Evolutionary conservation across 139 green algal genomes (phyloP), one percentile per base, ranked within the genome.

Genomic region (Coccomyxa sp.): DNA sequence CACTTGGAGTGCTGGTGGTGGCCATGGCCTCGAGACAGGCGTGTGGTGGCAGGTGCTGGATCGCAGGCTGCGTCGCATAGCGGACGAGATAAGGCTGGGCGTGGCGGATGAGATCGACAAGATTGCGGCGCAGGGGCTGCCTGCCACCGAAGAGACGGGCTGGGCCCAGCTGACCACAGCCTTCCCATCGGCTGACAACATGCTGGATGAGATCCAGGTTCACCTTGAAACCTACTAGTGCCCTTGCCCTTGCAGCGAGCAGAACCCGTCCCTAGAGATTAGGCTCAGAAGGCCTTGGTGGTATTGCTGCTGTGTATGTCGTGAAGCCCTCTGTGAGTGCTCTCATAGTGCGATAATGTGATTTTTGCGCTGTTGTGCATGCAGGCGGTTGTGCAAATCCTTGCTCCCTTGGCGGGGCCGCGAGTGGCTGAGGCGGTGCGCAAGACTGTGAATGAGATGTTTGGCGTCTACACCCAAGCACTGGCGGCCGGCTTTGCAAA

Each of bases 161-260:
- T 87, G 83, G 83, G 58, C 45, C 51, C 32, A 75, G 28, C 79
- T 86, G 10, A 79, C 30, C 31, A 16, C 58, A 30, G 15, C 31
- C 58, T 84, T 87, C 58, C 84, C 80, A 16, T 71, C 58, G 28
- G 84, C 84, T 30, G 60, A 79, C 51, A 45, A 75, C 16, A 60
- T 87, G 28, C 79, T 87, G 25, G 76, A 79, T 57, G 81, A 81
- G 58, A 51, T 87, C 63, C 68, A 87, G 76, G 71, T 60, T 1
- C 10, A 77, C 38, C 38, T 51, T 7, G 38, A 51, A 51, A 51
- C 38, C 7, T 51, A 7, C 38, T 7, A 51, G 38, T 3, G 38
- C 38, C 38, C 38, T 51, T 7, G 38, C 38, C 38, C 38, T 51
- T 51, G 38, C 38, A 51, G 38, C 38, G 7, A 51, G 38, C 38